Conservation (phyloP, 2,329 filamentous ascomycete species). For the Cercospora nicotianae region DNA sequence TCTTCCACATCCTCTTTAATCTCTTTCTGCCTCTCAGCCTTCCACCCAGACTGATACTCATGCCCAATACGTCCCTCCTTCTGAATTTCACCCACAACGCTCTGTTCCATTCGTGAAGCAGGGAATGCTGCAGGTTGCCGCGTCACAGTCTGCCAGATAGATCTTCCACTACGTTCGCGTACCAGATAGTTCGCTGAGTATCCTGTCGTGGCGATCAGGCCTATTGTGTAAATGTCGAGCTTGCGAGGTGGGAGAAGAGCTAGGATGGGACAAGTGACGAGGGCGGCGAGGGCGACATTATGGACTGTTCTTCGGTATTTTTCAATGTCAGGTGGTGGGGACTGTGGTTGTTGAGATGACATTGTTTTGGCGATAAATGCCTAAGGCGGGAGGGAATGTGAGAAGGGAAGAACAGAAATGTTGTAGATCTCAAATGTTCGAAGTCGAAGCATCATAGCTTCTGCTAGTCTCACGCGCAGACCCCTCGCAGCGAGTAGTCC, state of each 20-base stretch:
- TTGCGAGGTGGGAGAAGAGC: constrained; percentile 61
- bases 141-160: constrained; percentile 36
- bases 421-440: not conserved
- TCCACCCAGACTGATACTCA: constrained; percentile 47
- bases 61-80: constrained; percentile 24
- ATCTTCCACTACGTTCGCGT: constrained; percentile 37
- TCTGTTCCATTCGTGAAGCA: constrained; percentile 2
- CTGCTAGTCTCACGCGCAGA: not conserved
- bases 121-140: constrained; percentile 13
- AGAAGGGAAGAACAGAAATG: not conserved
- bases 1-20: constrained; percentile 45
- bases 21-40: constrained; percentile 45
- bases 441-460: constrained; percentile 1
- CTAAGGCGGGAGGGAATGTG: not conserved
- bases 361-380: not conserved
- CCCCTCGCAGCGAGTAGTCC: not conserved
- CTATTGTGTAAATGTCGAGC: constrained; percentile 61
- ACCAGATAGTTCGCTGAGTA: constrained; percentile 53
- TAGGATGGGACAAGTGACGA: constrained; percentile 57
- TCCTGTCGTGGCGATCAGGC: constrained; percentile 51
- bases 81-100: constrained; percentile 24
- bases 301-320: constrained; percentile 41
- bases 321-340: constrained; percentile 31
- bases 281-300: constrained; percentile 50
- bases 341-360: constrained; percentile 21